These are phyloP conservation scores for Picea engelmannii DNA, from an alignment of 83 land plant species.

Conservation along the genomic window DNA sequence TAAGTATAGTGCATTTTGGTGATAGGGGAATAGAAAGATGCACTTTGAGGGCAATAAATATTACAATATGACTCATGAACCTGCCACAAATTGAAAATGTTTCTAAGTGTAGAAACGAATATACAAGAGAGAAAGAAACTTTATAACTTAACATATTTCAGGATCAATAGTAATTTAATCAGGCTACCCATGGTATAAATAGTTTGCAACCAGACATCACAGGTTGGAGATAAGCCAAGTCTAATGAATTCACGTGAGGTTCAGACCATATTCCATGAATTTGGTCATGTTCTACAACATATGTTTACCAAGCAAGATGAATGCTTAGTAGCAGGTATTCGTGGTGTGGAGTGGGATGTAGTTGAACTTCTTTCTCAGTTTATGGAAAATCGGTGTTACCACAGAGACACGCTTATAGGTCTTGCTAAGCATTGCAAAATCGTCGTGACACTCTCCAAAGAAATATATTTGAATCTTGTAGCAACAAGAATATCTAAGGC, in stretches of 20 bases:
- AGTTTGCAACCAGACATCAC: no score
- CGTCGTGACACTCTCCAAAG: constrained; percentile 80
- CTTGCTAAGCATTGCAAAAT: constrained; percentile 90
- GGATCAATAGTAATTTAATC: no score
- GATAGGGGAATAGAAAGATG: no score
- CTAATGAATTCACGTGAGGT: constrained; percentile 34
- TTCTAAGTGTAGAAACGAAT: no score
- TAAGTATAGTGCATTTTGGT: no score
- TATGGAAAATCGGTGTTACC: constrained; percentile 98
- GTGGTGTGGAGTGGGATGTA: constrained; percentile 93
- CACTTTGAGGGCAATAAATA: no score
- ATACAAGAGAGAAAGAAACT: no score
- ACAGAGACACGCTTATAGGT: constrained; percentile 83
- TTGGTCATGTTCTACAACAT: constrained; percentile 95
- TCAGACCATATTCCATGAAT: constrained; percentile 94
- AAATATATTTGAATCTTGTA: constrained; percentile 64
- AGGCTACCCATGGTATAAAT: no score
- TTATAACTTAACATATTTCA: no score
- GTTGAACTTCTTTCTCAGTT: constrained; percentile 94
- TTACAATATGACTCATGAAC: no score
- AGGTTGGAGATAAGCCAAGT: no score
- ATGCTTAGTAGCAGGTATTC: constrained; percentile 84
- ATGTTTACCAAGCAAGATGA: constrained; percentile 94
- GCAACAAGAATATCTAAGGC: constrained; percentile 81
- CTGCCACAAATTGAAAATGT: no score